Conservation (phyloP, 352 stramenopile genomes). For the Globisporangium takayamanum region DNA sequence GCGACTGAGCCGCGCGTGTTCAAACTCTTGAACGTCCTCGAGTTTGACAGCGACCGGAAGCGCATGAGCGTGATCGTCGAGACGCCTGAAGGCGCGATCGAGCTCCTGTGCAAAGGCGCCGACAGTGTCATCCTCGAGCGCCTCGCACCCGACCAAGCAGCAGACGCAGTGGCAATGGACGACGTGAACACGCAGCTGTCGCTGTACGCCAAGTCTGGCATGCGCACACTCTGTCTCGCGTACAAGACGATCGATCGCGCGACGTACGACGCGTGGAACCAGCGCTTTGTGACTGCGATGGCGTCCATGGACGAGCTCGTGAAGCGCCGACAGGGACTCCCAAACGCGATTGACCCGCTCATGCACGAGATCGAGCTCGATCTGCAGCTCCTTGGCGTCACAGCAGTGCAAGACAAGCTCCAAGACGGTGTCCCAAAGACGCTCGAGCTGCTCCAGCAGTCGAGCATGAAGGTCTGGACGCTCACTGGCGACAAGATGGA, state of each 20-base stretch:
- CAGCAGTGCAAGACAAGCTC: slow-evolving; percentile 91
- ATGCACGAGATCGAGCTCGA: slow-evolving; percentile 82
- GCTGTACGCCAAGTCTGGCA: slow-evolving; percentile 56
- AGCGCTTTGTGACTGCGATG: slow-evolving; percentile 43
- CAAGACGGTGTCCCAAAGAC: slow-evolving; percentile 87
- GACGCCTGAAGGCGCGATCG: slow-evolving; percentile 43
- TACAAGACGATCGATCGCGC: slow-evolving; percentile 45
- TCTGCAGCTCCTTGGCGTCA: slow-evolving; percentile 79
- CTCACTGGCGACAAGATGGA: slow-evolving; percentile 94
- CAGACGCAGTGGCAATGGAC: slow-evolving; percentile 16
- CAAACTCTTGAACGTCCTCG: slow-evolving; percentile 90
- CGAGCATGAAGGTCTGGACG: slow-evolving; percentile 93
- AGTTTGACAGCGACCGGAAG: slow-evolving; percentile 97
- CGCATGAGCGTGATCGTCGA: slow-evolving; percentile 96
- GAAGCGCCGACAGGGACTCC: slow-evolving; percentile 50
- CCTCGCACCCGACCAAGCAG: slow-evolving; percentile 18
- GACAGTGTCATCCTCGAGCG: slow-evolving; percentile 80
- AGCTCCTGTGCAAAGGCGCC: slow-evolving; percentile 72
- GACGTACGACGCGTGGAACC: slow-evolving; percentile 57
- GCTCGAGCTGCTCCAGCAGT: slow-evolving; percentile 77
- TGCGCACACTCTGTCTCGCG: slow-evolving; percentile 75
- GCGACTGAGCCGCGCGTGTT: slow-evolving; percentile 46
- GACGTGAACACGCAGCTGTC: slow-evolving; percentile 51
- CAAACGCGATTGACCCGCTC: slow-evolving; percentile 68
- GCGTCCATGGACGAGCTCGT: slow-evolving; percentile 67